Base-by-base conservation (phyloP, 495 filamentous ascomycete genomes). In the Saxophila tyrrhenica region DNA sequence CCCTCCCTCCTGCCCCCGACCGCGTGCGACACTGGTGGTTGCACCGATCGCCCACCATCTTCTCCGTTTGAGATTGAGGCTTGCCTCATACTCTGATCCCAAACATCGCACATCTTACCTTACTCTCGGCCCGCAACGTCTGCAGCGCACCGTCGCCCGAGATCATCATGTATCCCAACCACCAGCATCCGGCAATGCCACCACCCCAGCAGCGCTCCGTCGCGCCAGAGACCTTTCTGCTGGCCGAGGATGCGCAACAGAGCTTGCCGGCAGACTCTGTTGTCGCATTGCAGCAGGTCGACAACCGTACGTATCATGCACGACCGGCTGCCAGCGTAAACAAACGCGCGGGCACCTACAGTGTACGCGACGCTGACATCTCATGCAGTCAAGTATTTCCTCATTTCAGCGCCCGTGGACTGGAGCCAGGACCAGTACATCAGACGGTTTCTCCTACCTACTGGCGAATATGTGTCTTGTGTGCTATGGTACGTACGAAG, bases 351-450 rank as follows among this genome's bases (percentile, higher is more conserved):
- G 22, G 29, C 13, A 5, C 7, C 13, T 5, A 35, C 5, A 7
- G 7, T 35, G 7, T 13, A 13, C 39, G 46, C 45, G 21, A 48
- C 25, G 38, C 61, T 68, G 56, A 68, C 55, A 44, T 58, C 66
- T 39, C 46, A 52, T 38, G 38, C 64, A 98, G 92, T 98, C 66
- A 98, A 98, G 81, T 98, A 97, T 70, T 98, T 98, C 75, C 87
- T 98, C 69, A 89, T 98, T 55, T 97, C 92, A 17, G 92, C 92
- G 29, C 92, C 92, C 24, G 92, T 98, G 49, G 94, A 98, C 75
- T 98, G 92, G 92, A 85, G 84, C 58, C 85, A 82, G 10, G 94
- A 97, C 67, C 92, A 97, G 70, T 90, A 95, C 63, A 97, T 98
- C 64, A 81, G 94, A 56, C 80, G 92, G 52, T 97, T 97, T 67